These are phyloP conservation scores for Leucosporidium creatinivorum DNA, from an alignment of 768 basidiomycete genomes.

Conservation along the genomic window DNA sequence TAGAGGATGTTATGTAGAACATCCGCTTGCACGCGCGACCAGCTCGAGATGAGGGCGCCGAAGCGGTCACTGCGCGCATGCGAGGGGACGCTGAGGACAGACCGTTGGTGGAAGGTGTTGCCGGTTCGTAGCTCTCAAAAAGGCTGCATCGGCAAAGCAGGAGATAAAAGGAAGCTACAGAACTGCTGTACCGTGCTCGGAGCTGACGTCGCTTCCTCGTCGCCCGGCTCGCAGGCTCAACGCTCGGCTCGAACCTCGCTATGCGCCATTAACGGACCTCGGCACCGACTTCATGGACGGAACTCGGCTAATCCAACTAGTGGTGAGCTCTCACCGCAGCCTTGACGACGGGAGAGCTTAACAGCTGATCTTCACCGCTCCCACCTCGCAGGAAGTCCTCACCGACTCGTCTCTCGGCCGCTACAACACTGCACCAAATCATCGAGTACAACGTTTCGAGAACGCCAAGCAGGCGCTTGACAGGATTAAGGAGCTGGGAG, in stretches of 20 bases:
- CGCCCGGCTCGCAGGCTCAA: conserved; percentile 58
- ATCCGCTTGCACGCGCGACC: no score
- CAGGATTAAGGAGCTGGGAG: conserved; percentile 67
- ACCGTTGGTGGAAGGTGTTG: not conserved
- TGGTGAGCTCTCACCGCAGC: conserved; percentile 51
- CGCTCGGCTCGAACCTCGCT: conserved; percentile 77
- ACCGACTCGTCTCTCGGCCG: conserved; percentile 92
- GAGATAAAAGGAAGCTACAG: no score
- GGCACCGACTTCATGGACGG: conserved; percentile 90
- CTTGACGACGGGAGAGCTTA: no score
- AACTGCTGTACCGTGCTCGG: not conserved
- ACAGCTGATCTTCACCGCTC: not conserved
- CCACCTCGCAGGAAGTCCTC: conserved; percentile 77
- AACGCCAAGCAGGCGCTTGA: conserved; percentile 95
- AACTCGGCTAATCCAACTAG: conserved; percentile 87
- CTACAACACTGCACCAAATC: conserved; percentile 80
- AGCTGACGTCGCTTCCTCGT: not conserved
- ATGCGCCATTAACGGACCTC: conserved; percentile 81
- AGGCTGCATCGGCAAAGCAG: not conserved
- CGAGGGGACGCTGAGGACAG: not conserved
- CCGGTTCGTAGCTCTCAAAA: not conserved
- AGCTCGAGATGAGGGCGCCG: no score
- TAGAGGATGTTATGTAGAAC: not conserved
- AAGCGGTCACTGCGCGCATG: not conserved
- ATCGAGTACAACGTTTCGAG: conserved; percentile 95